Percentiles rank a stretch among this genome's conserved stretches.
Evolutionary conservation across 108 stramenopile species (phyloP).

Genomic region (Phaeodactylum tricornutum): DNA sequence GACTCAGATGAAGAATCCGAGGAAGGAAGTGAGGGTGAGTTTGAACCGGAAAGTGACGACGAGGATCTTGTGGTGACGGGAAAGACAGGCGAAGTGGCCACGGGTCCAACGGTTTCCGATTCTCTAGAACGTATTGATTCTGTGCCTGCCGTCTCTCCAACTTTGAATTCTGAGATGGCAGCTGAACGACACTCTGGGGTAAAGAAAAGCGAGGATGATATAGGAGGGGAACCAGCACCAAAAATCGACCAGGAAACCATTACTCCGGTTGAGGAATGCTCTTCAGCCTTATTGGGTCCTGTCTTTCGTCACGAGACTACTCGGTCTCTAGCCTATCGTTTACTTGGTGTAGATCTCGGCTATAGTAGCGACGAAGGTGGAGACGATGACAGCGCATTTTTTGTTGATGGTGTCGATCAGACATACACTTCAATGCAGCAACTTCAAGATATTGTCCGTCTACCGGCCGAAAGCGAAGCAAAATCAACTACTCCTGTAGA

Average conservation of each 20-base stretch:
- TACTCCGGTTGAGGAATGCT: not conserved
- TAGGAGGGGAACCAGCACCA: no score
- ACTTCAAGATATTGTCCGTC: no score
- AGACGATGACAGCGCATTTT: slow-evolving; percentile 73
- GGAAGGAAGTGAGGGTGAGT: slow-evolving; percentile 45
- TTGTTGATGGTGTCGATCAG: slow-evolving; percentile 70
- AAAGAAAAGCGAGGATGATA: slow-evolving; percentile 1
- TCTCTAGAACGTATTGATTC: not conserved
- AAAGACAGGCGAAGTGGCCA: not conserved
- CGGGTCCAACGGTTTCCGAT: not conserved
- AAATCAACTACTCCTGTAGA: slow-evolving; percentile 12
- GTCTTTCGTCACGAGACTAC: slow-evolving; percentile 60
- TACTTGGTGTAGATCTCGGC: slow-evolving; percentile 71
- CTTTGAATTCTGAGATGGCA: not conserved
- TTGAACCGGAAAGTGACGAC: slow-evolving; percentile 74
- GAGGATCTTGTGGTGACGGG: slow-evolving; percentile 27
- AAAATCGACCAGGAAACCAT: not conserved
- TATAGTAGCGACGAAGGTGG: slow-evolving; percentile 88
- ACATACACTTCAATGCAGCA: slow-evolving; percentile 40
- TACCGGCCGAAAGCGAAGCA: no score
- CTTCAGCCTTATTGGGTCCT: no score
- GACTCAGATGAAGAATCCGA: slow-evolving; percentile 66
- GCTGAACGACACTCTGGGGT: not conserved
- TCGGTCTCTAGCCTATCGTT: slow-evolving; percentile 44
- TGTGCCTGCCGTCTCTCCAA: not conserved